These are phyloP conservation scores for Salvia rosmarinus DNA, from an alignment of 257 asterid genomes.

Conservation along the genomic window DNA sequence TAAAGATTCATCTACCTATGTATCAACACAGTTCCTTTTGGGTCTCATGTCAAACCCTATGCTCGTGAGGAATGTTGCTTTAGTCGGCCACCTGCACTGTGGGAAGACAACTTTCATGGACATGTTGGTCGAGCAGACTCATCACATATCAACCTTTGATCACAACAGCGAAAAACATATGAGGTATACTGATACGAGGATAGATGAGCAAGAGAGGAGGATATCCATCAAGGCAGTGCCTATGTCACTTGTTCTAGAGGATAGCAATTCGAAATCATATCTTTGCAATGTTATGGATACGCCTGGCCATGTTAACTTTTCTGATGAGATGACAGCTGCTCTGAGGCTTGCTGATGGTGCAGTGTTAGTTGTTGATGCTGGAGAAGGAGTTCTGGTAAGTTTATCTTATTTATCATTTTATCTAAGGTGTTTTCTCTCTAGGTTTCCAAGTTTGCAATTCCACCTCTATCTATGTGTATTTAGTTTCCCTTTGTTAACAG, in stretches of 20 bases:
- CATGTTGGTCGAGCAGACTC: constrained; percentile 97
- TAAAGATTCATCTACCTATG: constrained; percentile 88
- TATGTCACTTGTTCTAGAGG: constrained; percentile 91
- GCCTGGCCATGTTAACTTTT: constrained; percentile 95
- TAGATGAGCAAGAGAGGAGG: constrained; percentile 95
- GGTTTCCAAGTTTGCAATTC: constrained; percentile 6
- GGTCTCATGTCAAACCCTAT: constrained; percentile 94
- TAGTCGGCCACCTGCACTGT: constrained; percentile 82
- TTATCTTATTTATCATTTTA: constrained; percentile 21
- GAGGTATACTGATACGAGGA: constrained; percentile 94
- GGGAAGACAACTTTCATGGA: constrained; percentile 95
- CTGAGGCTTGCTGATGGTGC: constrained; percentile 99
- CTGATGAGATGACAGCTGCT: constrained; percentile 98
- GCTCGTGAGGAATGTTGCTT: constrained; percentile 86
- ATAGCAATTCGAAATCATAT: constrained; percentile 82
- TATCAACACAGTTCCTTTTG: constrained; percentile 84
- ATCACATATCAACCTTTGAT: constrained; percentile 91
- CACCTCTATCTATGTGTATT: constrained; percentile 13
- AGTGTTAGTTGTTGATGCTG: constrained; percentile 94
- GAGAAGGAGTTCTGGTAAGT: constrained; percentile 93
- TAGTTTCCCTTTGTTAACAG: constrained; percentile 45
- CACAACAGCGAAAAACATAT: constrained; percentile 90
- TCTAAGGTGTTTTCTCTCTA: neutral
- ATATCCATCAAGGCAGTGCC: constrained; percentile 91
- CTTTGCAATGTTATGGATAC: constrained; percentile 94